Percentiles rank a stretch among this genome's conserved stretches.
phyloP scores from a whole-genome alignment of 2,329 filamentous ascomycete genomes.

The Botrytis paeoniae region DNA sequence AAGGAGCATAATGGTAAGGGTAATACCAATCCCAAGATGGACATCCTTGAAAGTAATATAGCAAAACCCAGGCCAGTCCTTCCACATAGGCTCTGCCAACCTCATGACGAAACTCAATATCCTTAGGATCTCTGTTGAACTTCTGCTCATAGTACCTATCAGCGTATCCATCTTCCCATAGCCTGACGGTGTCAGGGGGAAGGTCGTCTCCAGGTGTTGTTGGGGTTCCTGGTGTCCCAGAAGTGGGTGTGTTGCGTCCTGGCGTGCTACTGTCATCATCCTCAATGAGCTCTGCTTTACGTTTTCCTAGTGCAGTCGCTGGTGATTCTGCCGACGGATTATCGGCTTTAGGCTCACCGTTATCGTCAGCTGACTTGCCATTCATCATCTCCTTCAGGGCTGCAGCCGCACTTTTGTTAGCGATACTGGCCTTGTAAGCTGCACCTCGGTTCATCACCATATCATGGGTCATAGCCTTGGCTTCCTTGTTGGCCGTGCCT shows the following conservation, averaged over 20 bases:
- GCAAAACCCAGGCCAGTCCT: conserved; percentile 89
- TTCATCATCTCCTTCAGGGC: conserved; percentile 75
- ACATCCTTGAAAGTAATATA: conserved; percentile 98
- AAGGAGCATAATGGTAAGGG: conserved; percentile 96
- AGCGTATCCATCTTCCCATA: conserved; percentile 95
- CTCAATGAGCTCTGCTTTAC: conserved; percentile 71
- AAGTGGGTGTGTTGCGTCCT: conserved; percentile 55
- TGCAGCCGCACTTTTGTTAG: conserved; percentile 93
- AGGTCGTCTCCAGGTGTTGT: conserved; percentile 52
- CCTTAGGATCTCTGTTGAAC: conserved; percentile 77
- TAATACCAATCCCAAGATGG: conserved; percentile 99
- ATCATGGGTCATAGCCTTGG: conserved; percentile 72
- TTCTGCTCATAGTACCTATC: conserved; percentile 98
- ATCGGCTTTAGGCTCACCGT: conserved; percentile 18
- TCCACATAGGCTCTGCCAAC: conserved; percentile 92
- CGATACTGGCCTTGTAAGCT: conserved; percentile 66
- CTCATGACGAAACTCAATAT: conserved; percentile 81
- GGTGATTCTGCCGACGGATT: conserved; percentile 38
- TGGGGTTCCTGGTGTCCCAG: conserved; percentile 45
- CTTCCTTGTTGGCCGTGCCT: conserved; percentile 52
- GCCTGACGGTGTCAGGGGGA: conserved; percentile 74
- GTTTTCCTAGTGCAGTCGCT: conserved; percentile 62
- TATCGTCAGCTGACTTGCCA: conserved; percentile 32
- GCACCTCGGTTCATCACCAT: conserved; percentile 76
- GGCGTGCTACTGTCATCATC: conserved; percentile 57